Conservation (phyloP, 2,329 filamentous ascomycete species). For the Aspergillus sp. region DNA sequence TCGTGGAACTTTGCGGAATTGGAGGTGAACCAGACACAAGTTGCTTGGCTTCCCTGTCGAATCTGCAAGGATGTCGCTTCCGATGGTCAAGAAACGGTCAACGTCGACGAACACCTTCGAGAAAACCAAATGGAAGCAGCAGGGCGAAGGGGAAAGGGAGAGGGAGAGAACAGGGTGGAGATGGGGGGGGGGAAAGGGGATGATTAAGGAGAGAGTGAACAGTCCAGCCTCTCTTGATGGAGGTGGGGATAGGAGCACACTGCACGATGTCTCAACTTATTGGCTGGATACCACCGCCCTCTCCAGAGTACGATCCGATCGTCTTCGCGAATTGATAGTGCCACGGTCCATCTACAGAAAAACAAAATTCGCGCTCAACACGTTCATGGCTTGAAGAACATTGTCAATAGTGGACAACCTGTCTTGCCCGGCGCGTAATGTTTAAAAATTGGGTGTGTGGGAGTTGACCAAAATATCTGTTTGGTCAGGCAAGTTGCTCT, state of each 20-base stretch:
- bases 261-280: slow-evolving; percentile 1
- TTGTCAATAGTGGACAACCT: background rate
- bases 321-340: background rate
- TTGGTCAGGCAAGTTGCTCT: background rate
- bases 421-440: background rate
- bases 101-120: slow-evolving; percentile 15
- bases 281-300: background rate
- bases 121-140: slow-evolving; percentile 15
- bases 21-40: slow-evolving; percentile 11
- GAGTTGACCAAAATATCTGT: slow-evolving; percentile 1
- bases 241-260: slow-evolving; percentile 20
- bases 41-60: background rate
- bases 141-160: slow-evolving; percentile 13
- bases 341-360: slow-evolving; percentile 1
- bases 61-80: slow-evolving; percentile 5
- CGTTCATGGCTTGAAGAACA: background rate
- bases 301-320: background rate
- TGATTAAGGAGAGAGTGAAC: slow-evolving; percentile 22
- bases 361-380: background rate
- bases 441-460: slow-evolving; percentile 8
- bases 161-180: slow-evolving; percentile 17
- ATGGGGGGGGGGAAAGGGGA: slow-evolving; percentile 25
- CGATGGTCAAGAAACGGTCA: slow-evolving; percentile 14
- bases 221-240: slow-evolving; percentile 8
- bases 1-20: slow-evolving; percentile 28